These are phyloP conservation scores for Fraxinus anomala DNA, from an alignment of 257 asterid genomes.

Conservation along the genomic window DNA sequence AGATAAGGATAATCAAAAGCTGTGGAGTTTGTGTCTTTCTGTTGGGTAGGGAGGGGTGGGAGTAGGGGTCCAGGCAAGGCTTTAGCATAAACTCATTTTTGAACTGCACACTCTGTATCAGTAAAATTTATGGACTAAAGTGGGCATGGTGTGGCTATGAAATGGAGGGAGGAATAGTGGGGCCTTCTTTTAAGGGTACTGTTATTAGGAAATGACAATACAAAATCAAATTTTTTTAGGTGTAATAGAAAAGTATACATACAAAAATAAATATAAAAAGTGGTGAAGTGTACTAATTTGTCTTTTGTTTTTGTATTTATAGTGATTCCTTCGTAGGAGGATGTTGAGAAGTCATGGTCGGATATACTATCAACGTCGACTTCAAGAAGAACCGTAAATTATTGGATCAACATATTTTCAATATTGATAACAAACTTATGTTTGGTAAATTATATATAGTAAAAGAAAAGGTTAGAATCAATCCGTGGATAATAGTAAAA, in stretches of 20 bases:
- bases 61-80: not conserved
- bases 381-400: constrained; percentile 31
- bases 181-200: constrained; percentile 23
- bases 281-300: not conserved
- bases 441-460: not conserved
- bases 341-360: not conserved
- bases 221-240: not conserved
- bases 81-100: constrained; percentile 19
- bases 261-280: not conserved
- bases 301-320: not conserved
- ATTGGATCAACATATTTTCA: not conserved
- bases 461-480: not conserved
- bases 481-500: not conserved
- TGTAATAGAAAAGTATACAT: not conserved
- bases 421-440: not conserved
- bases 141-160: constrained; percentile 37
- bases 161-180: constrained; percentile 25
- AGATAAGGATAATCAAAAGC: constrained; percentile 56
- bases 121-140: constrained; percentile 22
- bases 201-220: not conserved
- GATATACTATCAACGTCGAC: not conserved
- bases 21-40: constrained; percentile 26
- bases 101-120: constrained; percentile 27
- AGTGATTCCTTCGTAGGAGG: not conserved
- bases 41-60: not conserved